Evolutionary conservation across 2,329 filamentous ascomycete species (phyloP).

Genomic region (Arachnomyces sp.): DNA sequence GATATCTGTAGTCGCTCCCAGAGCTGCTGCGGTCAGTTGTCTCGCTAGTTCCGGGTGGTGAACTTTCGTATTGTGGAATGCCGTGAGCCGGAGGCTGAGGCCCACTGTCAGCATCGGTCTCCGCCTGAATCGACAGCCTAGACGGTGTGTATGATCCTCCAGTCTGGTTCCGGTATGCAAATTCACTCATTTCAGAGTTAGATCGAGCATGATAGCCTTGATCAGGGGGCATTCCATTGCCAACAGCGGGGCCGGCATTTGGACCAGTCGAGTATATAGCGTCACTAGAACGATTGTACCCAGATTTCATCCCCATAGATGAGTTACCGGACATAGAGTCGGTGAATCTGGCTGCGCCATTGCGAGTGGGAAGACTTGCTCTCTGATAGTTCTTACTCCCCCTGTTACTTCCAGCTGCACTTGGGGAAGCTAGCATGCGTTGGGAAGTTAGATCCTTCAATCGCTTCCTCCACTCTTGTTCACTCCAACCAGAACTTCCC

Average conservation of each 20-base stretch:
- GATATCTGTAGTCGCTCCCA: conserved; percentile 25
- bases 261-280: conserved; percentile 25
- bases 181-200: not conserved
- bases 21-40: conserved; percentile 33
- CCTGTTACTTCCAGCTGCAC: conserved; percentile 48
- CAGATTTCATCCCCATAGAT: conserved; percentile 16
- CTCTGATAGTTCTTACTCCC: conserved; percentile 43
- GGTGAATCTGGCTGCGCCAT: conserved; percentile 16
- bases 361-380: conserved; percentile 29
- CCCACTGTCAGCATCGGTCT: conserved; percentile 21
- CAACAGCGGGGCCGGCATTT: conserved; percentile 3
- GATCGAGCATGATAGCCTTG: not conserved
- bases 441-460: conserved; percentile 76
- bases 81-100: conserved; percentile 33
- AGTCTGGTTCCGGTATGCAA: conserved; percentile 1
- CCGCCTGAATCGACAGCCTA: conserved; percentile 6
- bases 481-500: conserved; percentile 69
- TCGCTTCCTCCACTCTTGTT: conserved; percentile 81
- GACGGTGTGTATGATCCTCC: conserved; percentile 3
- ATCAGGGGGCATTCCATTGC: not conserved
- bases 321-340: conserved; percentile 30
- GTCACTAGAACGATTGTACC: conserved; percentile 30
- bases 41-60: conserved; percentile 17
- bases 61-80: conserved; percentile 18
- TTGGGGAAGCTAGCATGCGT: conserved; percentile 26